Evolutionary conservation across 2,329 filamentous ascomycete genomes (phyloP), one percentile per base, ranked within the genome.

Genomic region (Chaetomiaceae sp.): DNA sequence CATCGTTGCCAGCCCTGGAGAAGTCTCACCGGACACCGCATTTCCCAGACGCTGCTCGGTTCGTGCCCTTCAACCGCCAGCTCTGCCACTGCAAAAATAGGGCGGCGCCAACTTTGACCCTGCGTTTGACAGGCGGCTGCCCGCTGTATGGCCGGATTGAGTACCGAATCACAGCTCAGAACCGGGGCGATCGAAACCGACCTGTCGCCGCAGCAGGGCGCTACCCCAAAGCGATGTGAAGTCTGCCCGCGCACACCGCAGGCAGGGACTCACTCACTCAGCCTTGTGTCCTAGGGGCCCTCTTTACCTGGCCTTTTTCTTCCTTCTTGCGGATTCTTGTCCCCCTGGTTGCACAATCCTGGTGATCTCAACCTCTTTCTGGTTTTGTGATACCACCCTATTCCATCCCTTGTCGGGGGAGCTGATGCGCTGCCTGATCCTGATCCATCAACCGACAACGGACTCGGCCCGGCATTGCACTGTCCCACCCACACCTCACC

Each of bases 21-120:
- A n/a, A 14, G 8, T 27, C 32, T 50, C 30, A 36, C 38, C 47
- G 47, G 10, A 43, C 48, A 18, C 48, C 48, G 48, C 40, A 44
- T 51, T 38, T 25, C 23, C 40, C 2, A 14, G 13, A 25, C 23
- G 3, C 18, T 16, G 30, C 33, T 18, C 11, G 2, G 23, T 29
- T 25, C 8, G 13, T 20, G 18, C 21, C 33, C 33, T 18, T 45
- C 33, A 23, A 30, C 33, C 16, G 41, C 18, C 20, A 18, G n/a
- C 29, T n/a, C 11, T 49, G 20, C 13, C 29, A 20, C 32, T 41
- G 10, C 18, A n/a, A 37, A 10, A 20, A 41, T 30, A 41, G 44
- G 44, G 36, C 50, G 30, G 8, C 30, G 21, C 36, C 51, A 45
- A 45, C 40, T 23, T 14, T 25, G 5, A 7, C 13, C 40, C 13